Evolutionary conservation across 352 stramenopile genomes (phyloP).

Genomic region (Globisporangium acanthophoron): DNA sequence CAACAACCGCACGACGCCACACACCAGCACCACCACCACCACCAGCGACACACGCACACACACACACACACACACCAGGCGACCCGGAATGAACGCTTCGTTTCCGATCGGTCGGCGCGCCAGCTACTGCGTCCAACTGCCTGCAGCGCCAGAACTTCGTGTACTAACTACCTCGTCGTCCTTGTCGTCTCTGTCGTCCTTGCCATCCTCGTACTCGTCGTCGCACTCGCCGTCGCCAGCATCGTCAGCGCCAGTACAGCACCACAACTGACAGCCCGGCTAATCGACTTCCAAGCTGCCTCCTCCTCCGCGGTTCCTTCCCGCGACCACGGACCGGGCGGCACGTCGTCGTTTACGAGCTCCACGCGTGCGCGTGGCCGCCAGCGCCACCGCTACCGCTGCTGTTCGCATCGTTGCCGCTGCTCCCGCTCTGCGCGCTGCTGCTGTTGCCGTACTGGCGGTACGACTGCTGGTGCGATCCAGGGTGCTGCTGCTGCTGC

Average conservation of each 20-base stretch:
- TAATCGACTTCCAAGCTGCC: neutral
- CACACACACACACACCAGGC: neutral
- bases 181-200: neutral
- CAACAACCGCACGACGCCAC: too few relatives aligned
- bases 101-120: neutral
- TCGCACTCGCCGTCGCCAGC: neutral
- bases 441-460: conserved; percentile 67
- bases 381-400: conserved; percentile 13
- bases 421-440: conserved; percentile 37
- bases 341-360: conserved; percentile 41
- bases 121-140: neutral
- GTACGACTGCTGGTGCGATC: conserved; percentile 72
- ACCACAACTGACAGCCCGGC: neutral
- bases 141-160: neutral
- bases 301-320: conserved; percentile 22
- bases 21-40: neutral
- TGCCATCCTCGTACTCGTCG: neutral
- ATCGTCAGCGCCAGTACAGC: neutral
- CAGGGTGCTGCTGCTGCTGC: conserved; percentile 62
- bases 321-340: conserved; percentile 16
- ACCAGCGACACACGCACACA: neutral
- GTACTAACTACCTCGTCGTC: neutral
- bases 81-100: too few relatives aligned
- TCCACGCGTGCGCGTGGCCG: conserved; percentile 54
- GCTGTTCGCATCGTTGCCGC: conserved; percentile 39